phyloP scores from a whole-genome alignment of 768 basidiomycete species.

The Aureoboletus auriporus region DNA sequence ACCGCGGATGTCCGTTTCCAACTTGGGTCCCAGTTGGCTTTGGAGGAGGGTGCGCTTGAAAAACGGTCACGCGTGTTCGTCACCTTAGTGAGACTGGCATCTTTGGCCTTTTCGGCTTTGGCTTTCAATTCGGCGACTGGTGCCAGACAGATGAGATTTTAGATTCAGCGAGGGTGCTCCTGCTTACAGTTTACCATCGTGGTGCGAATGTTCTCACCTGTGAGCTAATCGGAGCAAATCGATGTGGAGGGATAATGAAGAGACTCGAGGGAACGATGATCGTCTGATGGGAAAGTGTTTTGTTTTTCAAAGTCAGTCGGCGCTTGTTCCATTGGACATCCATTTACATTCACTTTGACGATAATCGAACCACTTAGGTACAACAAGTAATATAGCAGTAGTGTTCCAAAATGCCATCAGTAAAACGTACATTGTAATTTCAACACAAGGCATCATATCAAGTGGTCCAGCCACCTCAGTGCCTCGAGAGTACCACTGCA shows the following conservation, averaged over 20 bases:
- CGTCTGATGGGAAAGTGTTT: no score
- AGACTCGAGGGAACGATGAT: no score
- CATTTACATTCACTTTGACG: no score
- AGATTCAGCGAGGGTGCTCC: neutral
- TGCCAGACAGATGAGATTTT: slow-evolving; percentile 1
- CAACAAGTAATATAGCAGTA: no score
- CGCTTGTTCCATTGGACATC: no score
- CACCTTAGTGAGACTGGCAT: slow-evolving; percentile 47
- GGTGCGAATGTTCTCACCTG: neutral
- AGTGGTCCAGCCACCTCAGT: slow-evolving; percentile 14
- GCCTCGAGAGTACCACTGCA: slow-evolving; percentile 18
- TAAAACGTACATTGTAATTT: slow-evolving; percentile 10
- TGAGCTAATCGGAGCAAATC: no score
- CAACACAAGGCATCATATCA: neutral
- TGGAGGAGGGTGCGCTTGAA: slow-evolving; percentile 52
- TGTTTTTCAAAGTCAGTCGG: no score
- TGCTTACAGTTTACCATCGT: slow-evolving; percentile 31
- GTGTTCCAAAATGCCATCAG: neutral
- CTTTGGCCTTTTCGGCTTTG: slow-evolving; percentile 60
- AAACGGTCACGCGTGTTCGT: slow-evolving; percentile 54
- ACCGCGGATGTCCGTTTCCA: slow-evolving; percentile 37
- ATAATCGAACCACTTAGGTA: no score
- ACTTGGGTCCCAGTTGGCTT: slow-evolving; percentile 59
- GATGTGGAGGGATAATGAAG: no score
- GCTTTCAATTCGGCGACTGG: slow-evolving; percentile 64